phyloP scores from a whole-genome alignment of 164 flowering plant genomes.

The Stephania cephalantha region DNA sequence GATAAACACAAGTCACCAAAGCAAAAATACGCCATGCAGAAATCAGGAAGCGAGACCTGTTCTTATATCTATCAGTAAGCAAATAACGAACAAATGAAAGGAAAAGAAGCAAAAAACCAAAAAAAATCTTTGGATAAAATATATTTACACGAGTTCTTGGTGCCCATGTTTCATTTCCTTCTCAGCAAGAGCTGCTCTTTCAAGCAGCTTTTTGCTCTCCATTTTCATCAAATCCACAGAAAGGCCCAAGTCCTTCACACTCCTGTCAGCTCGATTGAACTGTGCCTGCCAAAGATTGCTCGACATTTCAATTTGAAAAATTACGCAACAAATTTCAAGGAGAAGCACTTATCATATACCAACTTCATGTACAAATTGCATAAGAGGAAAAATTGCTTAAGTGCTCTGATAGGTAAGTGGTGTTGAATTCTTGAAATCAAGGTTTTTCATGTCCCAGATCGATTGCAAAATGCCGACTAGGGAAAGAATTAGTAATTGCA shows the following conservation, averaged over 20 bases:
- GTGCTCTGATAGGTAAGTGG: too few species aligned
- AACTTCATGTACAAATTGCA: background rate
- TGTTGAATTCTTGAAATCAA: too few species aligned
- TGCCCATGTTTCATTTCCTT: constrained; percentile 73
- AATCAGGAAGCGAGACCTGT: too few species aligned
- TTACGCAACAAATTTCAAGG: constrained; percentile 2
- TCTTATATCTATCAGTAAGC: too few species aligned
- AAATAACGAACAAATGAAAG: background rate
- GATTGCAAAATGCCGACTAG: too few species aligned
- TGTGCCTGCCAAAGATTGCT: constrained; percentile 52
- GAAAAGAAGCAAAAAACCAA: background rate
- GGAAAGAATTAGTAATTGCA: background rate
- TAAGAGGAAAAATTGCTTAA: too few species aligned
- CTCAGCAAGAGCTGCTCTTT: constrained; percentile 82
- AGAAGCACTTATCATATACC: background rate
- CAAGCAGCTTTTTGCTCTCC: constrained; percentile 74
- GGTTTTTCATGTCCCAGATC: too few species aligned
- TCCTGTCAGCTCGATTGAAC: constrained; percentile 64
- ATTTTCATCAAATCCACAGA: constrained; percentile 79
- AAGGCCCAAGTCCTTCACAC: constrained; percentile 52
- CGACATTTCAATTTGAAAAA: background rate
- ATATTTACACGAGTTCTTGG: constrained; percentile 47
- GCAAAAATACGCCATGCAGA: too few species aligned
- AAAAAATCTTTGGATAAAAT: background rate
- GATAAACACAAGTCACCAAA: too few species aligned